Evolutionary conservation across 2,329 filamentous ascomycete genomes (phyloP), one percentile per base, ranked within the genome.

Genomic region (Aspergillus jensenii): DNA sequence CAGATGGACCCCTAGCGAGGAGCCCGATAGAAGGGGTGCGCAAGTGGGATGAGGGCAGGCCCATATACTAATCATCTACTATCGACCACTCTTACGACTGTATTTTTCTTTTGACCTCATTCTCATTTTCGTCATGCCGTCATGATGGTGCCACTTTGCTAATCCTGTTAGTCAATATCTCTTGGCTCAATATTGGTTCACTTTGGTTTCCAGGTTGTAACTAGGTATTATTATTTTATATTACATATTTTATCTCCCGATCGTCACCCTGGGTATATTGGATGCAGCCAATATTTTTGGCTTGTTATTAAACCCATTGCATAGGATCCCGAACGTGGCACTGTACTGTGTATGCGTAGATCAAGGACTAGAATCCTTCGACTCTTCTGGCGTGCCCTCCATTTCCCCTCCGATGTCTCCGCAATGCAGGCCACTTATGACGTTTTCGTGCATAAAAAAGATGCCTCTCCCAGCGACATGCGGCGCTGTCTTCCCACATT

Each of bases 21-120:
- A 64, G 54, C 27, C 67, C 66, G 21, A 63, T 65, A 25, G 68
- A 69, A 48, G 8, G 14, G 8, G 61, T 66, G 11, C 70, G 75
- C 43, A 67, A 68, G 44, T 78, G 76, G 76, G 72, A 78, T 54
- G 76, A 78, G 57, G 73, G 76, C 19, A 69, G 75, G 52, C 72
- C 76, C 15, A 74, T 78, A 49, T 78, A 77, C 59, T 78, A 57
- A 73, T 25, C 15, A 23, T 23, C 17, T 31, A 27, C 11, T n/a
- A 14, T n/a, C 12, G 17, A 27, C 14, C 41, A 40, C 17, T 25
- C 31, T 50, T 27, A 15, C 54, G 27, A 21, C 44, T 43, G 33
- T 44, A 37, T 12, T 48, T 46, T 4, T 8, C 14, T 23, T 23
- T 37, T 7, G 35, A n/a, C 6, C 14, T 31, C 9, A 8, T 11